Evolutionary conservation across 106 monocot genomes (phyloP).

Genomic region (Amphibolis antarctica): DNA sequence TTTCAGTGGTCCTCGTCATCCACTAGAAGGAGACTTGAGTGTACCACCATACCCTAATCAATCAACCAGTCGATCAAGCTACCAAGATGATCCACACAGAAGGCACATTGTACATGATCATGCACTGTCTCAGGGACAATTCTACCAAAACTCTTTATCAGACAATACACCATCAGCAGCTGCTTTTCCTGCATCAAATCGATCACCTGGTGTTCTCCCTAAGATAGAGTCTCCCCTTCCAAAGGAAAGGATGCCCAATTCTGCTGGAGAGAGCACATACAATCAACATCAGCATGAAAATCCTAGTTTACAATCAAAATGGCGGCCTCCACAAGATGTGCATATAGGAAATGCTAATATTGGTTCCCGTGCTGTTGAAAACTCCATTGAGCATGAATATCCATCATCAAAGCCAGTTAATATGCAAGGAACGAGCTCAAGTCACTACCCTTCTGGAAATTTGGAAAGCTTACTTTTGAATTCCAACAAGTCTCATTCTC

Average conservation of each 20-base stretch:
- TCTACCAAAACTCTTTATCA: slow-evolving; percentile 25
- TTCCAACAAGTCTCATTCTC: slow-evolving; percentile 10
- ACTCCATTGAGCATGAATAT: slow-evolving; percentile 14
- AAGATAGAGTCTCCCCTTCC: slow-evolving; percentile 8
- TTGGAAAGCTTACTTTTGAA: slow-evolving; percentile 4
- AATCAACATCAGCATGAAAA: slow-evolving; percentile 24
- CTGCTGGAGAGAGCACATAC: slow-evolving; percentile 18
- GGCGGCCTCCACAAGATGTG: slow-evolving; percentile 22
- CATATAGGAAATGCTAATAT: slow-evolving; percentile 16
- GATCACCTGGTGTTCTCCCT: slow-evolving; percentile 13
- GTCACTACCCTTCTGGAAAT: slow-evolving; percentile 18
- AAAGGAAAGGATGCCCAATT: slow-evolving; percentile 17
- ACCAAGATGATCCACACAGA: slow-evolving; percentile 18
- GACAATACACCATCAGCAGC: slow-evolving; percentile 15
- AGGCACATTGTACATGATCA: slow-evolving; percentile 29
- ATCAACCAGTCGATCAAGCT: slow-evolving; percentile 5
- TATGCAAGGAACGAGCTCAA: slow-evolving; percentile 10
- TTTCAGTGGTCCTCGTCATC: slow-evolving; percentile 32
- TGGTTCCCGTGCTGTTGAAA: slow-evolving; percentile 16
- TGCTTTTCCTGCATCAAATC: slow-evolving; percentile 9
- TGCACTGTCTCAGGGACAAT: slow-evolving; percentile 19
- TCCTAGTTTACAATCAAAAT: slow-evolving; percentile 16
- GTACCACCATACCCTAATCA: slow-evolving; percentile 3
- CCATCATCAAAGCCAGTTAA: slow-evolving; percentile 10
- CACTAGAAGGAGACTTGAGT: slow-evolving; percentile 26